These are phyloP conservation scores for Pichia sp. DNA, from an alignment of 1,139 yeast genomes.

Conservation along the genomic window DNA sequence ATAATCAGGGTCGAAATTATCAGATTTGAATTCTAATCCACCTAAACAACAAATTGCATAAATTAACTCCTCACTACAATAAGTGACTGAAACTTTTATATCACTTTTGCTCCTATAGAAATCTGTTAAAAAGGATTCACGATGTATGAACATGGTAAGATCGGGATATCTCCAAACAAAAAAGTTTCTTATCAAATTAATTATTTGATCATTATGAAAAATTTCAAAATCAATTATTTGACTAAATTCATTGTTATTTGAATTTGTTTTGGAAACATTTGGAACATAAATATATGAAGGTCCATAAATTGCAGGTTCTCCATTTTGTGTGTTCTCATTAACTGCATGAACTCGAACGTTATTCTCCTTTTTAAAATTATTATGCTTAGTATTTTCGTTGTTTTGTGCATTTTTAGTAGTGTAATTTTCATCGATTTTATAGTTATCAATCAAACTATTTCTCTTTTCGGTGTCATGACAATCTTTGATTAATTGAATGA, in stretches of 20 bases:
- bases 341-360: neutral
- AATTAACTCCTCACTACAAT: conserved; percentile 12
- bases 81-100: conserved; percentile 8
- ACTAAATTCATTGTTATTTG: neutral
- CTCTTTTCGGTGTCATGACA: neutral
- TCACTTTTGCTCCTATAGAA: conserved; percentile 8
- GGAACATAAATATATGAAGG: neutral
- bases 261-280: too few species aligned
- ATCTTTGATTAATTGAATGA: too few species aligned
- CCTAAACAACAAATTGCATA: conserved; percentile 11
- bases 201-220: neutral
- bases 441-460: too few species aligned
- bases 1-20: conserved; percentile 5
- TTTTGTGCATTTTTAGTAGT: too few species aligned
- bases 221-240: neutral
- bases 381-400: too few species aligned
- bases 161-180: conserved; percentile 10
- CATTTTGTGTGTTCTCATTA: neutral
- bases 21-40: neutral
- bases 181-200: neutral
- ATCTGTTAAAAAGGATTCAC: conserved; percentile 14
- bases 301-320: neutral
- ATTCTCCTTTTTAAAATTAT: too few species aligned
- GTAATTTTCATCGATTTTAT: neutral
- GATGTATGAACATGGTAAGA: conserved; percentile 3